Conservation (phyloP, 140 eudicot genomes). For the Anethum foeniculum region DNA sequence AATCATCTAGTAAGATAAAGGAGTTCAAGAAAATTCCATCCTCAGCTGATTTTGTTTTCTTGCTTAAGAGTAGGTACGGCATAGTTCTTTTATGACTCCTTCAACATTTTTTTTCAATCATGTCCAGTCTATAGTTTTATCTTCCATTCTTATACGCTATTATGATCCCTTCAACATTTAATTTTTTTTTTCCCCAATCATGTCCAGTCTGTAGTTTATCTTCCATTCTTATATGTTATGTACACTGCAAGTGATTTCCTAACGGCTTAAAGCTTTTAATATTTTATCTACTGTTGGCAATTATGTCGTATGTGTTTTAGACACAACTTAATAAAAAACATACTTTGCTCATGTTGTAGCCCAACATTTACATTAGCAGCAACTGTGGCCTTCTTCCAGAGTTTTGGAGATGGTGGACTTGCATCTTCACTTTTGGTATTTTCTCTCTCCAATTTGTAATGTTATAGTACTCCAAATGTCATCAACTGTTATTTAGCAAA, state of each 20-base stretch:
- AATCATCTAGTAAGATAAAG: constrained; percentile 8
- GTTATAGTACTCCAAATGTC: neutral
- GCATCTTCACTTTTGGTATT: constrained; percentile 47
- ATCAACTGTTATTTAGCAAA: neutral
- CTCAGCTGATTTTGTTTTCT: constrained; percentile 16
- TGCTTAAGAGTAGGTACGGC: constrained; percentile 33
- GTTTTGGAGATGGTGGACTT: constrained; percentile 64
- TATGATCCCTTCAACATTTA: neutral
- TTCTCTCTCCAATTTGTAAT: neutral
- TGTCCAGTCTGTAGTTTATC: neutral
- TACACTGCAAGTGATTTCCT: neutral
- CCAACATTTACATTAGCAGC: constrained; percentile 51
- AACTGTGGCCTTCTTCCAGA: constrained; percentile 56
- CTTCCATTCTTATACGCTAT: neutral
- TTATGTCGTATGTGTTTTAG: neutral
- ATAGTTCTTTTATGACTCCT: neutral
- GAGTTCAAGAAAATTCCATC: constrained; percentile 17
- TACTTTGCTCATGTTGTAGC: constrained; percentile 30
- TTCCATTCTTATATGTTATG: neutral
- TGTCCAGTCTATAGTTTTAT: neutral
- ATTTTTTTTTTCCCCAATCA: neutral
- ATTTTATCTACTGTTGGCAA: neutral
- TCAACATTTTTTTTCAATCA: neutral
- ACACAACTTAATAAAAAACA: neutral
- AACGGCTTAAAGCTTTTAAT: neutral